Base-by-base conservation (phyloP, 2,329 filamentous ascomycete genomes). In the Exophiala xenobiotica region DNA sequence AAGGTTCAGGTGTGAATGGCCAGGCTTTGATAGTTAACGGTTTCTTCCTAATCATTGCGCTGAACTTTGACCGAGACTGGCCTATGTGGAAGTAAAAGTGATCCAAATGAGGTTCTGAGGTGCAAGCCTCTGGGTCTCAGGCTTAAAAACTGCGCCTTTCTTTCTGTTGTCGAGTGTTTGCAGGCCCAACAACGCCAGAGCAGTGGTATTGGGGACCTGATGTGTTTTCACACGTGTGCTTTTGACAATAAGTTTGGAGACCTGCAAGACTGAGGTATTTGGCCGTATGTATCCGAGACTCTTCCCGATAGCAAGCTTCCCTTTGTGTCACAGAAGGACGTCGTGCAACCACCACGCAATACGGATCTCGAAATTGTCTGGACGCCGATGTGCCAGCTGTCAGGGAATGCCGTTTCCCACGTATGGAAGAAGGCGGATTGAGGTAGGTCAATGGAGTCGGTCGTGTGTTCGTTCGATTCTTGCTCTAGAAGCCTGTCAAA, bases 1-100 rank as follows among this genome's bases (percentile, higher is more conserved):
- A 74, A 44, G 70, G 68, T 53, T 67, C 68, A 33, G 72, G 71
- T 52, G 72, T 68, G 46, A 65, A 61, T 53, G 60, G 60, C 57
- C 59, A 63, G 29, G 44, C 40, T 58, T 50, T 48, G 46, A 59
- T 63, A 64, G 64, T 59, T 62, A 49, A 35, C 31, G 31, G 47
- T 49, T 59, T 64, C 51, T 53, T 61, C 56, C 41, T 58, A 50
- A 58, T 57, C 62, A 63, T 64, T 52, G 61, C 62, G 61, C 54
- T 61, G 26, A 39, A 53, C 56, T 53, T 41, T 43, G 49, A 46
- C 46, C 19, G 35, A n/a, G 33, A 41, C 12, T 40, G 38, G 38
- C n/a, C 38, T 40, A 18, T 24, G 39, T 29, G 38, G 31, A 48
- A n/a, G 16, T 22, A 12, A 35, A 14, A 42, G 24, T 37, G 24